Conservation (phyloP, 192 early-diverging fungal genomes). For the Endogone sp. region DNA sequence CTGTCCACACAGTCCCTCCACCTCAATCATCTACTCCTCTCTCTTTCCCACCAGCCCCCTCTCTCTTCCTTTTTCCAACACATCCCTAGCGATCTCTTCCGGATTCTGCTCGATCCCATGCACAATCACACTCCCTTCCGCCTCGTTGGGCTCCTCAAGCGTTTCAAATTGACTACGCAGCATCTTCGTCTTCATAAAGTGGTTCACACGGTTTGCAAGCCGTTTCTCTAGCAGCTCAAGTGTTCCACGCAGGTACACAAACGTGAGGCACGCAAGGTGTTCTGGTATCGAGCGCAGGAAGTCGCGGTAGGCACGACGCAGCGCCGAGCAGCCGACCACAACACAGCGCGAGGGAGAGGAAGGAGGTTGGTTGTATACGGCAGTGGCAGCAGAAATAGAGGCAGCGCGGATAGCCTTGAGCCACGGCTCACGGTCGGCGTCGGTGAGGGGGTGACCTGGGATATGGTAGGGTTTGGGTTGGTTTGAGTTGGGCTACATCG, state of each 20-base stretch:
- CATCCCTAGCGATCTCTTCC: slow-evolving; percentile 9
- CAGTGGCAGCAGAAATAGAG: slow-evolving; percentile 23
- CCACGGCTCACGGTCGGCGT: slow-evolving; percentile 70
- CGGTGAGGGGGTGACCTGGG: slow-evolving; percentile 44
- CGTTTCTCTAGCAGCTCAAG: slow-evolving; percentile 40
- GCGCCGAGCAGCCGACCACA: slow-evolving; percentile 61
- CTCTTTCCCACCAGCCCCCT: no score
- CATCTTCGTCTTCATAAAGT: slow-evolving; percentile 51
- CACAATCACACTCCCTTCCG: slow-evolving; percentile 23
- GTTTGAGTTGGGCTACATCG: not conserved
- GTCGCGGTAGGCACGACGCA: slow-evolving; percentile 63
- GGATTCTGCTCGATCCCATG: slow-evolving; percentile 12
- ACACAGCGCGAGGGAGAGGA: not conserved
- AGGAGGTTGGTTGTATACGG: slow-evolving; percentile 15
- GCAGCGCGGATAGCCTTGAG: slow-evolving; percentile 41
- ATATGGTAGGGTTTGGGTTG: no score
- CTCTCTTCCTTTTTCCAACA: no score
- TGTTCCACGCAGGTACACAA: slow-evolving; percentile 56
- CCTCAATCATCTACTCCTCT: no score
- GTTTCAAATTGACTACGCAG: slow-evolving; percentile 60
- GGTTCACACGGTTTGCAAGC: slow-evolving; percentile 40
- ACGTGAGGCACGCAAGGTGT: slow-evolving; percentile 29
- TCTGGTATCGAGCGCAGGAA: slow-evolving; percentile 35
- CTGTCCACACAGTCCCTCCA: no score
- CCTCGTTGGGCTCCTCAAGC: slow-evolving; percentile 47